A percentile compares a stretch with the other conserved stretches of the same genome.
phyloP scores from a whole-genome alignment of 331 rosid species.

The Stylosanthes scabra region DNA sequence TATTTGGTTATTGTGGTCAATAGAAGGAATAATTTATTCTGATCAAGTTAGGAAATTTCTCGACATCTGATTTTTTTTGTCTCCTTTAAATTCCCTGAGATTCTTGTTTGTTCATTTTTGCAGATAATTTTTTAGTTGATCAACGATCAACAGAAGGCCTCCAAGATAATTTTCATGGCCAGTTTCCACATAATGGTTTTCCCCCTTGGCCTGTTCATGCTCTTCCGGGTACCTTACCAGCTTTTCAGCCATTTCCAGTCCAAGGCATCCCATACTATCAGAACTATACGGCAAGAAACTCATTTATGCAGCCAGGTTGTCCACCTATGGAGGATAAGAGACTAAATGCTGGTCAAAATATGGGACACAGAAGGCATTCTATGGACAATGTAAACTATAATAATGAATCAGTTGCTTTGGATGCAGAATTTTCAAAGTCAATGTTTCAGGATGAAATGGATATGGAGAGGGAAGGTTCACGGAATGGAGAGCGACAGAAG shows the following conservation, averaged over 20 bases:
- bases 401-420: conserved; percentile 62
- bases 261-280: conserved; percentile 90
- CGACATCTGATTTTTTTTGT: conserved; percentile 2
- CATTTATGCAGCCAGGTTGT: conserved; percentile 61
- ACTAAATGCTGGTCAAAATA: conserved; percentile 50
- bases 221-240: conserved; percentile 70
- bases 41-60: background rate
- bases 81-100: conserved; percentile 23
- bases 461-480: conserved; percentile 53
- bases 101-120: conserved; percentile 41
- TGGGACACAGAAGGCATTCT: conserved; percentile 74
- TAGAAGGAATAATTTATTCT: conserved; percentile 2
- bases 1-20: background rate
- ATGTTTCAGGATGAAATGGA: conserved; percentile 54
- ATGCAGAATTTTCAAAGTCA: conserved; percentile 53
- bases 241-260: conserved; percentile 76
- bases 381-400: conserved; percentile 61
- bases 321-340: conserved; percentile 79
- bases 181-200: conserved; percentile 72
- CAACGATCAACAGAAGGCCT: conserved; percentile 58
- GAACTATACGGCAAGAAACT: conserved; percentile 69
- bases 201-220: conserved; percentile 90
- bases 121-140: conserved; percentile 62
- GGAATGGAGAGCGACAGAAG: conserved; percentile 55
- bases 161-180: conserved; percentile 75